Evolutionary conservation across 306 rosid species (phyloP).

Genomic region (Canavalia ensiformis): DNA sequence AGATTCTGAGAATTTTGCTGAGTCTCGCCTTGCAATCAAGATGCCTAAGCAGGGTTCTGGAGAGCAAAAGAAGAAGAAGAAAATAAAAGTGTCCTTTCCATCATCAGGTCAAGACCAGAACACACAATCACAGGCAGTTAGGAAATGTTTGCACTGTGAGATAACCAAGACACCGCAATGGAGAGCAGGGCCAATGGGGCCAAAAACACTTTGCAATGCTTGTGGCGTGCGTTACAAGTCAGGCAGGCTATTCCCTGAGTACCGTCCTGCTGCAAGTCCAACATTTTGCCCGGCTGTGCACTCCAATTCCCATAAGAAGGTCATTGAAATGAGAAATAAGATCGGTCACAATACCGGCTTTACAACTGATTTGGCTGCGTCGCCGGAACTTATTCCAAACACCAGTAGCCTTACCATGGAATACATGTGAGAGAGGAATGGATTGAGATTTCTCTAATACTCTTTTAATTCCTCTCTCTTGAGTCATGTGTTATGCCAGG

Average conservation of each 20-base stretch:
- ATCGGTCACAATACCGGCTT: conserved; percentile 18
- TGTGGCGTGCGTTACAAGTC: conserved; percentile 78
- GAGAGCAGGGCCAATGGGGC: conserved; percentile 79
- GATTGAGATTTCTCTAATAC: conserved; percentile 25
- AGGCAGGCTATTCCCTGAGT: conserved; percentile 71
- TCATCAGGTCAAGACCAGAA: conserved; percentile 48
- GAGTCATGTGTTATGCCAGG: neutral
- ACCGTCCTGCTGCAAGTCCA: conserved; percentile 74
- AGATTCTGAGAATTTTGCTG: conserved; percentile 67
- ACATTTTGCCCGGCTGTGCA: conserved; percentile 70
- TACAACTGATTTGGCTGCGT: conserved; percentile 12
- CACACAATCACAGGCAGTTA: conserved; percentile 44
- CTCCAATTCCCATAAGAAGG: conserved; percentile 81
- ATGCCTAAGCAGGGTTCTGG: conserved; percentile 25
- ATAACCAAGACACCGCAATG: conserved; percentile 77
- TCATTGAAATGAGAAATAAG: conserved; percentile 63
- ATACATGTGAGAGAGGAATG: conserved; percentile 60
- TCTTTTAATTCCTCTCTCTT: conserved; percentile 28
- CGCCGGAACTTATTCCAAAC: conserved; percentile 78
- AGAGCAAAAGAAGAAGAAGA: conserved; percentile 56
- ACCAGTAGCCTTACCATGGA: conserved; percentile 69
- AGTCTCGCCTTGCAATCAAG: conserved; percentile 59
- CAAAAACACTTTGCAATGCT: conserved; percentile 75
- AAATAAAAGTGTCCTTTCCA: conserved; percentile 56
- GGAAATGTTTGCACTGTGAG: conserved; percentile 67